Percentiles rank a stretch among this genome's conserved stretches.
These are phyloP conservation scores for Exophiala phaeomuriformis DNA, from an alignment of 2,329 filamentous ascomycete genomes.

Conservation along the genomic window DNA sequence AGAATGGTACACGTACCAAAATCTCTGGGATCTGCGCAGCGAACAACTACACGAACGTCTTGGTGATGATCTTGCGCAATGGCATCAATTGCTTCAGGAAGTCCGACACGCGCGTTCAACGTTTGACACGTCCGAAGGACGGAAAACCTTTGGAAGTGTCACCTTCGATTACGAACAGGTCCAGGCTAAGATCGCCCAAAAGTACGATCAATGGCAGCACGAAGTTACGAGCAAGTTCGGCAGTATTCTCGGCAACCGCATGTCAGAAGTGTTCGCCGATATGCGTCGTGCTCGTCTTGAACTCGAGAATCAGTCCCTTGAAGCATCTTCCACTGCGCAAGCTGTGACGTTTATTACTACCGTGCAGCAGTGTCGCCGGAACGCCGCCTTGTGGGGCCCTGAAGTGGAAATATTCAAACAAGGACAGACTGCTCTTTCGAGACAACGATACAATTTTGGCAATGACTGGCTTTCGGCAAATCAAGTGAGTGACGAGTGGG, in stretches of 20 bases:
- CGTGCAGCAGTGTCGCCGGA: conserved; percentile 90
- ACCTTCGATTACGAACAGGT: conserved; percentile 98
- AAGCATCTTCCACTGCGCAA: conserved; percentile 90
- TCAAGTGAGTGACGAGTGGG: conserved; percentile 94
- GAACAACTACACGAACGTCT: conserved; percentile 91
- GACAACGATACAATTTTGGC: conserved; percentile 89
- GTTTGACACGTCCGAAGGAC: conserved; percentile 94
- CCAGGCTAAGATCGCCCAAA: conserved; percentile 95
- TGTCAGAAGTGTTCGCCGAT: conserved; percentile 86
- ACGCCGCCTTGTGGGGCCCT: conserved; percentile 87
- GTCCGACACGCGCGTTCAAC: conserved; percentile 92
- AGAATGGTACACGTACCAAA: conserved; percentile 98
- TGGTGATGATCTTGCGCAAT: conserved; percentile 82
- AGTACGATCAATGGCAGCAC: conserved; percentile 99
- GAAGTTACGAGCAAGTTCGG: conserved; percentile 94
- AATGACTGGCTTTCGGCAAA: conserved; percentile 92
- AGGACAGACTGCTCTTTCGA: conserved; percentile 82
- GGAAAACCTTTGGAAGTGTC: conserved; percentile 84
- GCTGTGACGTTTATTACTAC: conserved; percentile 98
- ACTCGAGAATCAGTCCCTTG: conserved; percentile 83
- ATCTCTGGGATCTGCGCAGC: conserved; percentile 92
- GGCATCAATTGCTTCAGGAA: conserved; percentile 93
- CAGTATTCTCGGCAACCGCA: conserved; percentile 74
- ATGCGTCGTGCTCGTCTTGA: conserved; percentile 85
- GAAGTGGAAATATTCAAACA: conserved; percentile 95